These are phyloP conservation scores for Kurtzmaniella quercitrusa DNA, from an alignment of 1,139 yeast species.

Conservation along the genomic window DNA sequence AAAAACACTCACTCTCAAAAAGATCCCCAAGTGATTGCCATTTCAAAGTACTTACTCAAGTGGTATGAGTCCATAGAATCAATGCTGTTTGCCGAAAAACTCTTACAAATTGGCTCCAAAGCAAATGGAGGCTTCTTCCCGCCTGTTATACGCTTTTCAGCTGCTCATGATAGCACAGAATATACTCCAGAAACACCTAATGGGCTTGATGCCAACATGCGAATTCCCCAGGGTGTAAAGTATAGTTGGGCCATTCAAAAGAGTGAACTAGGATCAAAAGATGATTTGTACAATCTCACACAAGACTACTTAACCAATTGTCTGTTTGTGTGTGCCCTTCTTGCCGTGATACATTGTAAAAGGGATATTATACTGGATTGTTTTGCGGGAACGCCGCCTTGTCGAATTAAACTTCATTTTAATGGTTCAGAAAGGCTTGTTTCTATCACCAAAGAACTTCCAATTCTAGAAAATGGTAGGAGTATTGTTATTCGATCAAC, in stretches of 20 bases:
- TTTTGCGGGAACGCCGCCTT: background rate
- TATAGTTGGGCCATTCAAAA: constrained; percentile 12
- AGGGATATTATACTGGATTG: background rate
- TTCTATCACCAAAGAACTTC: constrained; percentile 45
- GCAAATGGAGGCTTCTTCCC: constrained; percentile 25
- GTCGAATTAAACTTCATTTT: constrained; percentile 29
- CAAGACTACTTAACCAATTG: constrained; percentile 69
- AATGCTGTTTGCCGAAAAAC: constrained; percentile 18
- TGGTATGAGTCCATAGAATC: constrained; percentile 16
- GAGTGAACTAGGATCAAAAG: constrained; percentile 8
- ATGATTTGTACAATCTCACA: constrained; percentile 26
- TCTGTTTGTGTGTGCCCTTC: constrained; percentile 56
- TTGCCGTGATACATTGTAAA: constrained; percentile 9
- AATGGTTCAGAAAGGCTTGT: constrained; percentile 61
- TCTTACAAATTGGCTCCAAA: constrained; percentile 46
- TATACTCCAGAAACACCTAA: constrained; percentile 3
- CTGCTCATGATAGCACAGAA: constrained; percentile 2
- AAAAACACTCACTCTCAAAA: constrained; percentile 1
- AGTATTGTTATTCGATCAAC: constrained; percentile 36
- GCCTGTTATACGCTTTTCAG: constrained; percentile 27
- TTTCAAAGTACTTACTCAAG: constrained; percentile 20
- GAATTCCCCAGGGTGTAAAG: constrained; percentile 17
- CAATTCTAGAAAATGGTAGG: constrained; percentile 20
- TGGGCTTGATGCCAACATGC: constrained; percentile 11
- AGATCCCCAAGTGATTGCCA: constrained; percentile 4